These are phyloP conservation scores for Vanrija sp. DNA, from an alignment of 1,284 basidiomycete species.

Conservation along the genomic window DNA sequence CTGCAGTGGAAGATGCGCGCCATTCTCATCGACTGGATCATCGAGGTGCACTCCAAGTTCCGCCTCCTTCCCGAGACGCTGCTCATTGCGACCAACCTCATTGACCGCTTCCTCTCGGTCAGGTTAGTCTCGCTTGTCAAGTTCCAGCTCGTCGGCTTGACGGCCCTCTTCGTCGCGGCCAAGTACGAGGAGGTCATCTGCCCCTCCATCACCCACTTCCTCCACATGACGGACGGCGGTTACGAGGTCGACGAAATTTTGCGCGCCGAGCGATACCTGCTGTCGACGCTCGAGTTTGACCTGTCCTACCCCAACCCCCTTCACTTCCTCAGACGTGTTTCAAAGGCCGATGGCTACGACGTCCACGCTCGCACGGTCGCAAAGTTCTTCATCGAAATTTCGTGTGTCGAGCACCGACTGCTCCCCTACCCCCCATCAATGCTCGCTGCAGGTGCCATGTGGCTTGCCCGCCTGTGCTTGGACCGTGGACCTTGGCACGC, in stretches of 20 bases:
- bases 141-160: slow-evolving; percentile 90
- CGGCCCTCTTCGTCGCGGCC: slow-evolving; percentile 86
- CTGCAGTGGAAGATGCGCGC: slow-evolving; percentile 92
- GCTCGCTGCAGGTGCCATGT: slow-evolving; percentile 82
- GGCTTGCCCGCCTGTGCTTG: slow-evolving; percentile 82
- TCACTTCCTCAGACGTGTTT: slow-evolving; percentile 83
- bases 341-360: slow-evolving; percentile 95
- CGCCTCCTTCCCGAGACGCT: slow-evolving; percentile 91
- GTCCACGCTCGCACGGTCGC: slow-evolving; percentile 84
- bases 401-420: slow-evolving; percentile 79
- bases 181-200: slow-evolving; percentile 97
- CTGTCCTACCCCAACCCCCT: slow-evolving; percentile 89
- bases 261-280: slow-evolving; percentile 87
- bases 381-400: slow-evolving; percentile 91
- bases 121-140: slow-evolving; percentile 88
- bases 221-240: slow-evolving; percentile 81
- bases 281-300: slow-evolving; percentile 89
- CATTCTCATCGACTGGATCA: slow-evolving; percentile 93
- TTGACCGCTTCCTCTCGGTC: slow-evolving; percentile 91
- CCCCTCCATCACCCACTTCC: slow-evolving; percentile 81
- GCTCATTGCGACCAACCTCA: slow-evolving; percentile 89
- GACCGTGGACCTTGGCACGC: slow-evolving; percentile 81
- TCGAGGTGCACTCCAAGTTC: slow-evolving; percentile 93
- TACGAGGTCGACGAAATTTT: slow-evolving; percentile 85
- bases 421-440: slow-evolving; percentile 76